phyloP scores from a whole-genome alignment of 2,329 filamentous ascomycete species.

The Fusarium nanum region DNA sequence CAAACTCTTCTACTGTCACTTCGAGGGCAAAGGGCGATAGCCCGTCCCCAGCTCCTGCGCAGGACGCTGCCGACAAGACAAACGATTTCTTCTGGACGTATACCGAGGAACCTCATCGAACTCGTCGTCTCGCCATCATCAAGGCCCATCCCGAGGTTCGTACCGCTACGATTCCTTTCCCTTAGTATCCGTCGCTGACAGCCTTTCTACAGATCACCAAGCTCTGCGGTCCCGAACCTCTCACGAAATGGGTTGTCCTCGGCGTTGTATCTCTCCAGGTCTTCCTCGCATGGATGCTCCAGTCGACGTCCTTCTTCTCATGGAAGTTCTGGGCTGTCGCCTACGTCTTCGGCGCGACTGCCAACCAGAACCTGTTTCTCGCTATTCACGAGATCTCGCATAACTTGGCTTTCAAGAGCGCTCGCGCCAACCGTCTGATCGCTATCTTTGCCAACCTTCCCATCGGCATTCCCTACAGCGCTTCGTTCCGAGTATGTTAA shows the following conservation, averaged over 20 bases:
- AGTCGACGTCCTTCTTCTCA: constrained; percentile 81
- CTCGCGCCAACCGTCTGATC: constrained; percentile 82
- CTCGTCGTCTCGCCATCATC: constrained; percentile 91
- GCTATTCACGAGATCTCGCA: constrained; percentile 99
- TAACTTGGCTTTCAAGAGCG: constrained; percentile 90
- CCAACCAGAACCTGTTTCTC: constrained; percentile 98
- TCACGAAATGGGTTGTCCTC: constrained; percentile 93
- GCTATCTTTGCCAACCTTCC: constrained; percentile 96
- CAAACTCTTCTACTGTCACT: constrained; percentile 51
- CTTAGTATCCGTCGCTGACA: constrained; percentile 17
- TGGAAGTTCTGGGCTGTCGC: constrained; percentile 87
- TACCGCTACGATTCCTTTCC: constrained; percentile 13
- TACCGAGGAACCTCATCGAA: constrained; percentile 96
- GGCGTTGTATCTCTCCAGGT: constrained; percentile 87
- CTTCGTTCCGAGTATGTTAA: constrained; percentile 84
- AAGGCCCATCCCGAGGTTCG: constrained; percentile 95
- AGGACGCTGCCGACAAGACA: constrained; percentile 46
- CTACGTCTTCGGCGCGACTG: constrained; percentile 91
- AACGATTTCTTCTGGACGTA: constrained; percentile 96
- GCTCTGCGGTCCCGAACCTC: constrained; percentile 93
- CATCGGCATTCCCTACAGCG: constrained; percentile 95
- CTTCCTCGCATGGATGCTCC: constrained; percentile 79
- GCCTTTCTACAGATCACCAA: constrained; percentile 78
- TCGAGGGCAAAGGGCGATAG: constrained; percentile 47
- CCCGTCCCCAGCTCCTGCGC: constrained; percentile 28